phyloP scores from a whole-genome alignment of 306 rosid genomes.

The Dryas drummondii region DNA sequence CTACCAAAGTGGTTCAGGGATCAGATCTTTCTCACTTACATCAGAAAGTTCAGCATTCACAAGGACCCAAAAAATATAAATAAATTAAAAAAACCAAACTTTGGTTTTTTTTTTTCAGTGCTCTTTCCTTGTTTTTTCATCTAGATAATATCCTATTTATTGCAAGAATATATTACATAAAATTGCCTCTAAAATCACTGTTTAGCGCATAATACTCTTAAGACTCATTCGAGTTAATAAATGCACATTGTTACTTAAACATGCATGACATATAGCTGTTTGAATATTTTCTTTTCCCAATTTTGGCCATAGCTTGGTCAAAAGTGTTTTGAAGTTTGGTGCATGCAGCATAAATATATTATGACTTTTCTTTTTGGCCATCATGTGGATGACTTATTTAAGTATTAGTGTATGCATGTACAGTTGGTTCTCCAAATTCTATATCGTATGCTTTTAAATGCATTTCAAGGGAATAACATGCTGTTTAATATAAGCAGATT shows the following conservation, averaged over 20 bases:
- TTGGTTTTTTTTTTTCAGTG: neutral
- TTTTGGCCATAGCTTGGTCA: neutral
- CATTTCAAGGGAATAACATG: slow-evolving; percentile 13
- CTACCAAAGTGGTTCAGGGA: slow-evolving; percentile 12
- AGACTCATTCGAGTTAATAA: neutral
- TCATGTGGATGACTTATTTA: neutral
- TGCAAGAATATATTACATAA: neutral
- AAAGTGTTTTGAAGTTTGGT: neutral
- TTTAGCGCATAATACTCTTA: neutral
- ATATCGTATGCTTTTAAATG: neutral
- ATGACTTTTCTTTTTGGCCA: neutral
- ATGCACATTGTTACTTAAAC: neutral
- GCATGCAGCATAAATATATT: neutral
- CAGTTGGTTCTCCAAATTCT: slow-evolving; percentile 2
- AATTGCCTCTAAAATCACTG: neutral
- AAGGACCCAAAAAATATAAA: neutral
- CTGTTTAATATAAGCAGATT: slow-evolving; percentile 1
- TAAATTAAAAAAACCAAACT: neutral
- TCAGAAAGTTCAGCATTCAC: slow-evolving; percentile 14
- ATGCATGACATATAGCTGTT: neutral
- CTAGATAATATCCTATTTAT: neutral
- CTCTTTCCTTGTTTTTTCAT: neutral
- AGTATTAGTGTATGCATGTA: neutral
- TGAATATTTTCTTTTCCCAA: neutral
- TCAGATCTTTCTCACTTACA: slow-evolving; percentile 16